Percentiles rank a stretch among this genome's conserved stretches.
Evolutionary conservation across 192 early-diverging fungal genomes (phyloP).

Genomic region (Coemansia sp.): DNA sequence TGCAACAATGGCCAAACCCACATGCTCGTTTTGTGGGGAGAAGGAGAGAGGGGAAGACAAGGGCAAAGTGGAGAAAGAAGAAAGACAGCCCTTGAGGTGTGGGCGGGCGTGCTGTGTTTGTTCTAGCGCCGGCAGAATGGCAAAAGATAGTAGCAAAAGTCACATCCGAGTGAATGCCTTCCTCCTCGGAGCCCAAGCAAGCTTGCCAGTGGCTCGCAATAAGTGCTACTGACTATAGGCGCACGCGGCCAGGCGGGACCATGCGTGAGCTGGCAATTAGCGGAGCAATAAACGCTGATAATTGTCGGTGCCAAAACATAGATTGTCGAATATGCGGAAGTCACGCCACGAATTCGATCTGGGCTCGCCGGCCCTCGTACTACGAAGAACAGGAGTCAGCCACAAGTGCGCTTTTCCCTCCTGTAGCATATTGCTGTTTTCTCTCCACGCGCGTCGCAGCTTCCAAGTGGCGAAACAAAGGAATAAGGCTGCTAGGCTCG

Average conservation of each 20-base stretch:
- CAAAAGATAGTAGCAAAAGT: background rate
- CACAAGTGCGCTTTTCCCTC: background rate
- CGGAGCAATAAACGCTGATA: background rate
- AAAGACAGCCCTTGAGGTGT: background rate
- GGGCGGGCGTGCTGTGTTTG: background rate
- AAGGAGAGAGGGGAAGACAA: background rate
- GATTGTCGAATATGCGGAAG: background rate
- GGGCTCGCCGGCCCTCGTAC: background rate
- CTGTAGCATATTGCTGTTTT: background rate
- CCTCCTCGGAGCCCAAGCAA: background rate
- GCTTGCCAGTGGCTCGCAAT: background rate
- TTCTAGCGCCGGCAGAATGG: constrained; percentile 2
- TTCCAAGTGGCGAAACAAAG: background rate
- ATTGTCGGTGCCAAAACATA: background rate
- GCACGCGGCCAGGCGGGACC: background rate
- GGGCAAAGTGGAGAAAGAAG: background rate
- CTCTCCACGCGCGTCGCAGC: background rate
- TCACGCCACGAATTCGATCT: constrained; percentile 4
- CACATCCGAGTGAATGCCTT: background rate
- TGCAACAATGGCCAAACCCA: constrained; percentile 6
- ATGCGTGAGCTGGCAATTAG: constrained; percentile 4
- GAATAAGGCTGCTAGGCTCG: background rate
- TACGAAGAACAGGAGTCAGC: background rate
- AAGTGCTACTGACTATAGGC: background rate
- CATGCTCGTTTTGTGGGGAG: constrained; percentile 1